Percentiles rank a stretch among this genome's conserved stretches.
phyloP scores from a whole-genome alignment of 495 filamentous ascomycete species.

The Annulohypoxylon stygium region DNA sequence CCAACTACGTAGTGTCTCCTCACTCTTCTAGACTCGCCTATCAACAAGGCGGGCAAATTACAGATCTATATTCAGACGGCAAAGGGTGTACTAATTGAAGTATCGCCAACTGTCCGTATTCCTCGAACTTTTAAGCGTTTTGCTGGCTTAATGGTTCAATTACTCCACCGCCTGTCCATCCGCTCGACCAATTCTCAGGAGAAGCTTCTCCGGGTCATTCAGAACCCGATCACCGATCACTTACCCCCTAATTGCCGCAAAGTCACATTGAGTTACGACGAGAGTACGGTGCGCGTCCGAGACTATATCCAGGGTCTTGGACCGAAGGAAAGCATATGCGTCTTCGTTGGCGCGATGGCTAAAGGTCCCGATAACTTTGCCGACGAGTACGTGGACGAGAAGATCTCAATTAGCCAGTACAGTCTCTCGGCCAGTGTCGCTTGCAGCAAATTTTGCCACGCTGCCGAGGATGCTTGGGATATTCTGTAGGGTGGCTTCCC shows the following conservation, averaged over 20 bases:
- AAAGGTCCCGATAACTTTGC: constrained; percentile 97
- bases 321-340: constrained; percentile 90
- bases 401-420: constrained; percentile 98
- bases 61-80: constrained; percentile 99
- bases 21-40: constrained; percentile 94
- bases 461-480: constrained; percentile 95
- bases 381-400: constrained; percentile 92
- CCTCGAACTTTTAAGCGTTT: constrained; percentile 99
- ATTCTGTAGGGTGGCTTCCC: constrained; percentile 72
- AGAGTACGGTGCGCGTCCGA: constrained; percentile 83
- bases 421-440: constrained; percentile 96
- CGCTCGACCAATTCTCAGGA: constrained; percentile 95
- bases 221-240: constrained; percentile 97
- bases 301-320: constrained; percentile 87
- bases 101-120: constrained; percentile 95
- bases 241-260: constrained; percentile 97
- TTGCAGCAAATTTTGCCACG: constrained; percentile 99
- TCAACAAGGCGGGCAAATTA: constrained; percentile 97
- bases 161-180: constrained; percentile 96
- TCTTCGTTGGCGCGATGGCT: constrained; percentile 98
- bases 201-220: constrained; percentile 96
- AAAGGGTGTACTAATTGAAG: constrained; percentile 96
- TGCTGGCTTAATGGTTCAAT: constrained; percentile 97
- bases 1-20: constrained; percentile 82
- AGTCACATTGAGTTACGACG: constrained; percentile 93